These are phyloP conservation scores for Phytopythium mirpurense DNA, from an alignment of 352 stramenopile species.

Conservation along the genomic window DNA sequence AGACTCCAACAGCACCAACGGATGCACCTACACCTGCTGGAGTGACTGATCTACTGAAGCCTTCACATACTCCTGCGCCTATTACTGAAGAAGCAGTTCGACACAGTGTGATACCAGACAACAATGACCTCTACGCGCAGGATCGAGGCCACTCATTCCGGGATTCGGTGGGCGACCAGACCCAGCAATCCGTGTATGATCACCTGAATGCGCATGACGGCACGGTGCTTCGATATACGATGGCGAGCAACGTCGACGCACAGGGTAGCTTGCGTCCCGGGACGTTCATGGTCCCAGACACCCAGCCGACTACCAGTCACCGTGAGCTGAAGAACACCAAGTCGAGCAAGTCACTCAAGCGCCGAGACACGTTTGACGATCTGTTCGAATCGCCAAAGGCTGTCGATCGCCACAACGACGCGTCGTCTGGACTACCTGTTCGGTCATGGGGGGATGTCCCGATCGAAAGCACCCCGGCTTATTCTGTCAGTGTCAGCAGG, in stretches of 20 bases:
- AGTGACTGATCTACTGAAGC: not conserved
- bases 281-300: not conserved
- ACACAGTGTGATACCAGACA: not conserved
- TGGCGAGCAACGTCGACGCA: slow-evolving; percentile 15
- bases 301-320: not conserved
- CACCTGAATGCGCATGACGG: not conserved
- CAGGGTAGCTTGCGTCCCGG: not conserved
- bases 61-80: not conserved
- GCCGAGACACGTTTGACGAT: slow-evolving; percentile 69
- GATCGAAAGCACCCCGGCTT: not conserved
- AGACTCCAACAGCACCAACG: slow-evolving; percentile 1
- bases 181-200: not conserved
- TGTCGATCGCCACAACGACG: not conserved
- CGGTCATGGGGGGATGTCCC: slow-evolving; percentile 10
- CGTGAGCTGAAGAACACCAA: slow-evolving; percentile 12
- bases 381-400: slow-evolving; percentile 63
- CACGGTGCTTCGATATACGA: slow-evolving; percentile 24
- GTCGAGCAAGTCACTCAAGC: slow-evolving; percentile 16
- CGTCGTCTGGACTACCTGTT: not conserved
- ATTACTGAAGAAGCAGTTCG: not conserved
- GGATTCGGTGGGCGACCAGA: not conserved
- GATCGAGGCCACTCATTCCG: not conserved
- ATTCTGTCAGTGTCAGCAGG: slow-evolving; percentile 32
- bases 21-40: not conserved
- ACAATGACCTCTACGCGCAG: not conserved